Evolutionary conservation across 139 green algal genomes (phyloP), one percentile per base, ranked within the genome.

Genomic region (Micractinium sp.): DNA sequence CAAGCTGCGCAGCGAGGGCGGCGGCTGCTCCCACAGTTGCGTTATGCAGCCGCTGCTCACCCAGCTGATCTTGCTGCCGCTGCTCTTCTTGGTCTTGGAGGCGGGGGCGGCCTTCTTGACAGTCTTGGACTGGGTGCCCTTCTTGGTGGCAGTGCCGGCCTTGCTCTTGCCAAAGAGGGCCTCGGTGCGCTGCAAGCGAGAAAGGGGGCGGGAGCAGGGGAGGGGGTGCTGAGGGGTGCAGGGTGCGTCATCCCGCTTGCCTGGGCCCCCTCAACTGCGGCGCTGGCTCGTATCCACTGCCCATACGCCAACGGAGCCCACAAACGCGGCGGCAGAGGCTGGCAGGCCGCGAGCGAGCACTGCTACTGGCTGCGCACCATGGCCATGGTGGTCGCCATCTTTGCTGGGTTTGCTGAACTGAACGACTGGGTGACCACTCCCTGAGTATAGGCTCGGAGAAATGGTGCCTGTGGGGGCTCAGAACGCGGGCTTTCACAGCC

Each of bases 21-120:
- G 73, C 31, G 1, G 74, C 33, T 18, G 74, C 74, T 29, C 31
- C 74, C 3, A n/a, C 33, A 0, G 4, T 0, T 38, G n/a, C 47
- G 25, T 69, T 25, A 13, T 29, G 0, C n/a, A 5, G 14, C 18
- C 56, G 81, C 3, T 31, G 56, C 81, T 86, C 56, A 86, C 81
- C 81, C 81, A 86, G 81, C 16, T 86, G 81, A 38, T 56, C 60
- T 75, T 75, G 81, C 81, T 22, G 33, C 81, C 81, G 81, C 56
- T 86, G 81, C 81, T 86, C 15, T 29, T 23, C 79, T 85, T n/a
- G n/a, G n/a, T 85, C 79, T 85, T 85, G 35, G 61, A 77, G 38
- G 53, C 63, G 71, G 71, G 71, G 78, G 41, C 53, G 56, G 83
- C 83, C 83, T 87, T 87, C 83, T 87, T 87, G 61, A 66, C 77